These are phyloP conservation scores for Pseudocercospora fijiensis DNA, from an alignment of 2,329 filamentous ascomycete genomes.

Conservation along the genomic window DNA sequence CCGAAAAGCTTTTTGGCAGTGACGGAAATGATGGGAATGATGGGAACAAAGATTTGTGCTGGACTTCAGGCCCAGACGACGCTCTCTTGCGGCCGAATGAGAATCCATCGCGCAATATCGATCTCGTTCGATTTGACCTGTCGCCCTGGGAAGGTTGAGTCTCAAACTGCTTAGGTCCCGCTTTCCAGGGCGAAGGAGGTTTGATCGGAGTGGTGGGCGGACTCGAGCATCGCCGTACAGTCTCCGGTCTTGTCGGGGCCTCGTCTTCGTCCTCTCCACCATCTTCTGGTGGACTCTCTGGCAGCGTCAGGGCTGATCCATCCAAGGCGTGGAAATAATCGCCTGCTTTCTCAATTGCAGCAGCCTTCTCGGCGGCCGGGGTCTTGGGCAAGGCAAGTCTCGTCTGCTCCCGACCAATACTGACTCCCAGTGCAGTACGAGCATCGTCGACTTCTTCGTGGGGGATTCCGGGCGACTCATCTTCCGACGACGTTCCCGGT, in stretches of 20 bases:
- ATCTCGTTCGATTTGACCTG: conserved; percentile 27
- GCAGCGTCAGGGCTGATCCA: conserved; percentile 14
- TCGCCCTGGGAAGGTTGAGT: conserved; percentile 30
- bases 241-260: neutral
- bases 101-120: conserved; percentile 42
- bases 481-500: conserved; percentile 47
- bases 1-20: conserved; percentile 34
- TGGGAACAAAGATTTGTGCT: conserved; percentile 33
- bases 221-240: conserved; percentile 10
- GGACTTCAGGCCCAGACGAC: conserved; percentile 41
- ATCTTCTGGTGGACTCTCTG: neutral
- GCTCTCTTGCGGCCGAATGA: conserved; percentile 41
- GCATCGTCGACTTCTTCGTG: conserved; percentile 41
- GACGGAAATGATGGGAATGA: conserved; percentile 28
- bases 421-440: conserved; percentile 56
- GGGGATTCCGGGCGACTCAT: conserved; percentile 34
- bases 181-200: conserved; percentile 50
- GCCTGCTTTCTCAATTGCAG: conserved; percentile 52
- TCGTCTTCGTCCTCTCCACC: conserved; percentile 6
- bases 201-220: neutral
- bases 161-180: conserved; percentile 38
- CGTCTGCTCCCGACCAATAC: conserved; percentile 58
- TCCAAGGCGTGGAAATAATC: conserved; percentile 46
- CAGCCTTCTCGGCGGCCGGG: conserved; percentile 59
- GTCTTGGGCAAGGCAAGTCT: conserved; percentile 57